Percentiles rank a stretch among this genome's conserved stretches.
phyloP scores from a whole-genome alignment of 73 alveolate genomes.

The Diophrys appendiculata region DNA sequence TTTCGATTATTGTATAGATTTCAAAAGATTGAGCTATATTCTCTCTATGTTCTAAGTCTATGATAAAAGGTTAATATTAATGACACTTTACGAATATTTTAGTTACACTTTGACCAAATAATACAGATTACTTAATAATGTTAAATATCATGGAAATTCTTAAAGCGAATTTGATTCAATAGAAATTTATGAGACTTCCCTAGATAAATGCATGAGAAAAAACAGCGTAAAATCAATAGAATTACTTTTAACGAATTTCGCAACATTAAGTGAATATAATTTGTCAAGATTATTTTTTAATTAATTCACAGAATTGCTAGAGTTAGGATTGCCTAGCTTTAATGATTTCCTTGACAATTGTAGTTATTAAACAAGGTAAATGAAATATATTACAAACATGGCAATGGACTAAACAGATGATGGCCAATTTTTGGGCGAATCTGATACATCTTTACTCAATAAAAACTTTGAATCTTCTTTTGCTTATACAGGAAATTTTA shows the following conservation, averaged over 20 bases:
- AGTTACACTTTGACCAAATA: not conserved
- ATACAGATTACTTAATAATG: too few species aligned
- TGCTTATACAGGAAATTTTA: too few species aligned
- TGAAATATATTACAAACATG: not conserved
- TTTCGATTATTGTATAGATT: not conserved
- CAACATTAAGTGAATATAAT: not conserved
- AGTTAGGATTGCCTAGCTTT: not conserved
- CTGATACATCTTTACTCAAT: too few species aligned
- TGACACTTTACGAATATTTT: not conserved
- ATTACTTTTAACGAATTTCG: too few species aligned
- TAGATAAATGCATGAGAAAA: too few species aligned
- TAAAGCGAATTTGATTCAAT: too few species aligned
- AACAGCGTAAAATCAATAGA: too few species aligned
- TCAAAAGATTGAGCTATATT: not conserved
- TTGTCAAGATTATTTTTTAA: constrained; percentile 1
- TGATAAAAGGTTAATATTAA: not conserved
- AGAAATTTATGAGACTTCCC: too few species aligned
- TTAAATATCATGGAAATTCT: too few species aligned
- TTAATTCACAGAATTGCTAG: constrained; percentile 4
- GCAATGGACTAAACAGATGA: too few species aligned
- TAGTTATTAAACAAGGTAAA: constrained; percentile 8
- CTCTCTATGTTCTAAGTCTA: not conserved
- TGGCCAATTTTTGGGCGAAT: too few species aligned
- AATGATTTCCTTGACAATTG: constrained; percentile 6
- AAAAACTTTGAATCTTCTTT: too few species aligned